A percentile compares a stretch with the other conserved stretches of the same genome.
phyloP scores from a whole-genome alignment of 2,329 filamentous ascomycete species.

The Pseudonectria buxi region DNA sequence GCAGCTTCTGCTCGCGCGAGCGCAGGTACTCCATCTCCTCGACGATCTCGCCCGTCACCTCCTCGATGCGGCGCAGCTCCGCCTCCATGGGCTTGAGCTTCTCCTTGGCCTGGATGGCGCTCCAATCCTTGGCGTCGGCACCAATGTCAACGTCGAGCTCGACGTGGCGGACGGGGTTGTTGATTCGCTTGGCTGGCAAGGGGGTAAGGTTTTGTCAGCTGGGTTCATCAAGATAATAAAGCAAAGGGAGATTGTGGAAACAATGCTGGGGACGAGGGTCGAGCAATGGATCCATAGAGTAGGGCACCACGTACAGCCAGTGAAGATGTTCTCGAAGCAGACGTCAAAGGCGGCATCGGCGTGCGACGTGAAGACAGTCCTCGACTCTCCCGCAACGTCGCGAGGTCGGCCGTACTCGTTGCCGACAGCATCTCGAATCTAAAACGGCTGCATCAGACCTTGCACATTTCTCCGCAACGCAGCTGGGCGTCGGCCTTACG shows the following conservation, averaged over 20 bases:
- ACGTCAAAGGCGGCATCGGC: constrained; percentile 91
- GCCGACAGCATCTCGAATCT: constrained; percentile 93
- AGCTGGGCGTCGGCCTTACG: constrained; percentile 50
- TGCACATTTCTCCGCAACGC: no score
- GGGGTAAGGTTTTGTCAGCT: constrained; percentile 6
- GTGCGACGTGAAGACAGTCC: constrained; percentile 90
- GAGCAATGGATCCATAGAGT: neutral
- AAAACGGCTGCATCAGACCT: constrained; percentile 5
- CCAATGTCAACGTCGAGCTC: constrained; percentile 96
- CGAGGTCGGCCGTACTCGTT: constrained; percentile 93
- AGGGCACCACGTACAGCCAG: constrained; percentile 52
- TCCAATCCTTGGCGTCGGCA: constrained; percentile 97
- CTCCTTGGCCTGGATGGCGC: constrained; percentile 88
- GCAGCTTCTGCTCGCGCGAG: constrained; percentile 81
- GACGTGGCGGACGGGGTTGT: constrained; percentile 57
- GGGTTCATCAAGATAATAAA: no score
- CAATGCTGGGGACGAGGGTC: neutral
- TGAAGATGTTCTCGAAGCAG: constrained; percentile 84
- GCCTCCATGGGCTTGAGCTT: constrained; percentile 97
- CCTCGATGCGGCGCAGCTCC: constrained; percentile 86
- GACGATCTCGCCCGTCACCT: constrained; percentile 83
- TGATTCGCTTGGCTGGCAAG: constrained; percentile 17
- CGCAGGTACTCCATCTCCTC: constrained; percentile 95
- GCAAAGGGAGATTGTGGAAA: no score
- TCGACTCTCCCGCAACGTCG: constrained; percentile 85